phyloP scores from a whole-genome alignment of 768 basidiomycete species.

The Clitopilus hobsonii region DNA sequence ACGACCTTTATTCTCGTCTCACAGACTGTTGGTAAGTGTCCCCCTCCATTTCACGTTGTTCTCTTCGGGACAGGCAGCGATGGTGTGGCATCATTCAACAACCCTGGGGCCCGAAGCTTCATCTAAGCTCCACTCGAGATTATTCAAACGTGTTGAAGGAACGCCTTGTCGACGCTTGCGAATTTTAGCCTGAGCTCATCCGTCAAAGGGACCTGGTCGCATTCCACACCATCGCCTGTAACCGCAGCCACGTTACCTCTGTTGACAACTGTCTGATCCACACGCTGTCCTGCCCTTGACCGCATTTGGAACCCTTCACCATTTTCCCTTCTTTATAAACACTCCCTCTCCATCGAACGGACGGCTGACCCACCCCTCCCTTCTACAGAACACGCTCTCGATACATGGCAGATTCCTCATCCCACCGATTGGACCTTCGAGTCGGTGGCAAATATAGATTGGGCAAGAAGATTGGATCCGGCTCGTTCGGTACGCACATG shows the following conservation, averaged over 20 bases:
- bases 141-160: constrained; percentile 12
- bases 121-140: constrained; percentile 10
- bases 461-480: constrained; percentile 99
- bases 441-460: constrained; percentile 96
- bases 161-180: background rate
- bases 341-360: constrained; percentile 9
- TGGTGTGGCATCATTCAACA: background rate
- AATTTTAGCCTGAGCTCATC: background rate
- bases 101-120: background rate
- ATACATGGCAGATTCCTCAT: constrained; percentile 68
- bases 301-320: constrained; percentile 25
- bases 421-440: constrained; percentile 77
- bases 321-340: constrained; percentile 15
- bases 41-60: constrained; percentile 8
- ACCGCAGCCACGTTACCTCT: constrained; percentile 33
- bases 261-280: constrained; percentile 34
- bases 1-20: constrained; percentile 4
- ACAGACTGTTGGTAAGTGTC: constrained; percentile 18
- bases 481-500: constrained; percentile 81
- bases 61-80: background rate
- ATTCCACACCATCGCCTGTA: constrained; percentile 14
- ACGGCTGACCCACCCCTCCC: constrained; percentile 16
- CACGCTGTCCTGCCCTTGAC: constrained; percentile 36
- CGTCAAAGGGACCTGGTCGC: background rate
- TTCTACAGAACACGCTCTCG: constrained; percentile 15